A percentile compares a stretch with the other conserved stretches of the same genome.
These are phyloP conservation scores for Suhomyces maxii DNA, from an alignment of 1,139 yeast species.

Conservation along the genomic window DNA sequence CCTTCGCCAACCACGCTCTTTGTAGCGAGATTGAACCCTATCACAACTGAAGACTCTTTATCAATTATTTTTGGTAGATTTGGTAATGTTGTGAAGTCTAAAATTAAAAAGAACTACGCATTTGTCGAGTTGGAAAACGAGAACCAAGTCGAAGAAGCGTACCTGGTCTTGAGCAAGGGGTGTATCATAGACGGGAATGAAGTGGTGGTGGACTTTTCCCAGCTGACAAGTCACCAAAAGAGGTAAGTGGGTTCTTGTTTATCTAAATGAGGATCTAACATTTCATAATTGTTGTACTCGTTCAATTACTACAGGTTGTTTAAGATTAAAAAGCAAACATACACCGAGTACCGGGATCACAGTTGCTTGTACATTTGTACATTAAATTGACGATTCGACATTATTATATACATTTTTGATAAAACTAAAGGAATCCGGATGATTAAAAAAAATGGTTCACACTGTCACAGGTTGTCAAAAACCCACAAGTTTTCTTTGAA, in stretches of 20 bases:
- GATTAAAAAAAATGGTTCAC: background rate
- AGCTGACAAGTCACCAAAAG: conserved; percentile 16
- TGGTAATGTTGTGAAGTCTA: conserved; percentile 41
- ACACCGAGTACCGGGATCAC: background rate
- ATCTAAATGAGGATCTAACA: too few relatives aligned
- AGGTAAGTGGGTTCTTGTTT: too few relatives aligned
- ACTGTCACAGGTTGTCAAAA: too few relatives aligned
- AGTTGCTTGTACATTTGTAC: background rate
- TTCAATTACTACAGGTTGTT: too few relatives aligned
- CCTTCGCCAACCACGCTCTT: conserved; percentile 65
- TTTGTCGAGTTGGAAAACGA: conserved; percentile 56
- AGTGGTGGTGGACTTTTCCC: conserved; percentile 68
- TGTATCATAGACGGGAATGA: conserved; percentile 65
- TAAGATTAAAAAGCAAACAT: too few relatives aligned
- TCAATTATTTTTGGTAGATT: conserved; percentile 57
- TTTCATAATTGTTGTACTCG: too few relatives aligned
- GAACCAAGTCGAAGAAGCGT: conserved; percentile 59
- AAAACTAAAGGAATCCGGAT: background rate
- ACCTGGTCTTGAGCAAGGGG: conserved; percentile 49
- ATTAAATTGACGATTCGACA: background rate
- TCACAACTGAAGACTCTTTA: conserved; percentile 57
- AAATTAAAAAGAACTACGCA: conserved; percentile 46
- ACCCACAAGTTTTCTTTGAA: background rate
- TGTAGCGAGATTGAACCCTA: conserved; percentile 62
- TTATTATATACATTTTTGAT: too few relatives aligned